Conservation (phyloP, 2,329 filamentous ascomycete species). For the Clarireedia paspali region DNA sequence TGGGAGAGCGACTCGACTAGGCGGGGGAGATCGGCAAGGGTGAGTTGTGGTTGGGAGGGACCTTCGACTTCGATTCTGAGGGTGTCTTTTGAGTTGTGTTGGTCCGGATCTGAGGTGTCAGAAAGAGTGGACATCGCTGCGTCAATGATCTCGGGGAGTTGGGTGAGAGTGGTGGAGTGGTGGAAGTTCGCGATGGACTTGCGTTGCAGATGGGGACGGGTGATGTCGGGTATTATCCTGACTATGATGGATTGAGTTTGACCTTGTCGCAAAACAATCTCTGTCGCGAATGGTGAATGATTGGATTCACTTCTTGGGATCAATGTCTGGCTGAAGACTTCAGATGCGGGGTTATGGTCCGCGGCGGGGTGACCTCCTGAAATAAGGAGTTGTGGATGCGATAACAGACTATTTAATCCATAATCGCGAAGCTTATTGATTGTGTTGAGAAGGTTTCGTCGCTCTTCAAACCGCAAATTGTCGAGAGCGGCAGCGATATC, state of each 20-base stretch:
- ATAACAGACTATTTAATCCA: background rate
- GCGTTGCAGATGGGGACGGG: background rate
- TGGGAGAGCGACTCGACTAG: background rate
- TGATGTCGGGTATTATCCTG: conserved; percentile 4
- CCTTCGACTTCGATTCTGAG: conserved; percentile 6
- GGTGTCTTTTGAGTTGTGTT: conserved; percentile 1
- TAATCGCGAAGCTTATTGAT: conserved; percentile 35
- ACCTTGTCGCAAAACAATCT: conserved; percentile 3
- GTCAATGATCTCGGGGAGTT: background rate
- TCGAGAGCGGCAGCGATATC: too few relatives aligned
- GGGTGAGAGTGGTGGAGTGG: background rate
- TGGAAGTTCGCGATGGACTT: background rate
- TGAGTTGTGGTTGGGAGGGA: background rate
- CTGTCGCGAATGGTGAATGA: background rate
- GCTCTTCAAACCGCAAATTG: background rate
- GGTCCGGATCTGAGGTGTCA: background rate
- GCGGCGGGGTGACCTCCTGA: background rate
- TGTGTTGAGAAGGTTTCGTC: background rate
- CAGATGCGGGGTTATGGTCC: too few relatives aligned
- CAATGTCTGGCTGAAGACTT: background rate
- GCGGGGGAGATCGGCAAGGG: conserved; percentile 4
- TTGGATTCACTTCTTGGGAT: background rate
- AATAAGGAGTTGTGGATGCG: conserved; percentile 4
- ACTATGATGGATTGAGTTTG: background rate
- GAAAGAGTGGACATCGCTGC: background rate